Evolutionary conservation across 306 rosid genomes (phyloP).

Genomic region (Sphenostylis stenocarpa): DNA sequence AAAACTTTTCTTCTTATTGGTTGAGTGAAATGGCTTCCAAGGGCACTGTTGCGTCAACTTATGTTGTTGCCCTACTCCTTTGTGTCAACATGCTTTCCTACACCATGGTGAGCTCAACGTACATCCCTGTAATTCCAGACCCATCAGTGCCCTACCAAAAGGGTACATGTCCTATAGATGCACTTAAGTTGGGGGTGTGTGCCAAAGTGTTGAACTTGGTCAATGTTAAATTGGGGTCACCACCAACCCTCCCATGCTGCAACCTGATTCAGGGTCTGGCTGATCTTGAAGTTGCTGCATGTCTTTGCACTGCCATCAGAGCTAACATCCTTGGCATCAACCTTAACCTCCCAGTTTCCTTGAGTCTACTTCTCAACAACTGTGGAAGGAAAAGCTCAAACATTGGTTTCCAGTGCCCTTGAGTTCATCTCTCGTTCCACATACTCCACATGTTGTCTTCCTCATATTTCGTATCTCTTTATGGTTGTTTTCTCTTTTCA

Average conservation of each 20-base stretch:
- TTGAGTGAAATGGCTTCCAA: conserved; percentile 27
- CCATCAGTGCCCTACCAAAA: conserved; percentile 5
- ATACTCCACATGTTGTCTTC: neutral
- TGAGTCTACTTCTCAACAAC: conserved; percentile 53
- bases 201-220: conserved; percentile 43
- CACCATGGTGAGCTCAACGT: conserved; percentile 27
- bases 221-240: conserved; percentile 44
- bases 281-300: conserved; percentile 55
- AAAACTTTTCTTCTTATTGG: neutral
- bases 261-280: conserved; percentile 43
- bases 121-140: conserved; percentile 5
- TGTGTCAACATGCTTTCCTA: conserved; percentile 29
- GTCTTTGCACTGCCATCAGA: conserved; percentile 61
- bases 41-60: neutral
- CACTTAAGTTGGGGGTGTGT: conserved; percentile 58
- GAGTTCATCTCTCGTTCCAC: neutral
- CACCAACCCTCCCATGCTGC: conserved; percentile 53
- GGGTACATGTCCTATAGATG: conserved; percentile 42
- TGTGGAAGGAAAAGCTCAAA: conserved; percentile 42
- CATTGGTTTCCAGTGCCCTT: conserved; percentile 32
- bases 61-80: neutral
- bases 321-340: conserved; percentile 55
- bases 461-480: neutral
- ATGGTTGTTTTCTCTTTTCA: neutral
- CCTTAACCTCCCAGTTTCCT: conserved; percentile 49